A percentile compares a stretch with the other conserved stretches of the same genome.
Conservation (phyloP, 202 grass and related monocot species). For the Tripidium arundinaceum region DNA sequence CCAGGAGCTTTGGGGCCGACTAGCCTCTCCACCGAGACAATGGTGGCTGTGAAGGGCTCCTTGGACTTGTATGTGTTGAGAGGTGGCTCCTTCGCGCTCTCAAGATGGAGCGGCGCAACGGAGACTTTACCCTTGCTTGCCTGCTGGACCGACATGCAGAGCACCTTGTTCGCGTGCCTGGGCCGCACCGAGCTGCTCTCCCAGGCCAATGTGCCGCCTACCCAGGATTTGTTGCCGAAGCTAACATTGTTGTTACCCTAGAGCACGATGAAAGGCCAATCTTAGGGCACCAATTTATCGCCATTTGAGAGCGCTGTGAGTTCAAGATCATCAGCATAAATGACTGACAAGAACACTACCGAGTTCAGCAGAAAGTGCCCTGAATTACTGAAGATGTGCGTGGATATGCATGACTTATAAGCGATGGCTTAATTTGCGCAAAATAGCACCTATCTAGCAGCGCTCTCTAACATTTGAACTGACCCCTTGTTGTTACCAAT, state of each 20-base stretch:
- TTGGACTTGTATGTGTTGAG: constrained; percentile 87
- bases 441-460: neutral
- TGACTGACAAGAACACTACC: neutral
- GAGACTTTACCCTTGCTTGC: constrained; percentile 51
- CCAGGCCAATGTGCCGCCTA: constrained; percentile 23
- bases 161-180: constrained; percentile 41
- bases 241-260: constrained; percentile 50
- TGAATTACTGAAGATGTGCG: neutral
- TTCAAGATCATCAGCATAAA: too few relatives aligned
- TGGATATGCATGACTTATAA: neutral
- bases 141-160: constrained; percentile 62
- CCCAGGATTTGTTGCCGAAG: constrained; percentile 55
- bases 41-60: constrained; percentile 71
- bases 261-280: neutral
- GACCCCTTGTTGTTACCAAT: neutral
- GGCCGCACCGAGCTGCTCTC: constrained; percentile 21
- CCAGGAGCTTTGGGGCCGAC: constrained; percentile 82
- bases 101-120: constrained; percentile 59
- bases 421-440: neutral
- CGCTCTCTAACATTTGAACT: neutral
- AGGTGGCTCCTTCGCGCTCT: constrained; percentile 70
- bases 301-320: neutral
- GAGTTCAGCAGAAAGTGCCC: neutral
- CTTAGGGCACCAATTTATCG: neutral
- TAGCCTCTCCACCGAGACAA: constrained; percentile 72